Percentiles rank a stretch among this genome's conserved stretches.
Conservation (phyloP, 306 rosid genomes). For the Luffa acutangula region DNA sequence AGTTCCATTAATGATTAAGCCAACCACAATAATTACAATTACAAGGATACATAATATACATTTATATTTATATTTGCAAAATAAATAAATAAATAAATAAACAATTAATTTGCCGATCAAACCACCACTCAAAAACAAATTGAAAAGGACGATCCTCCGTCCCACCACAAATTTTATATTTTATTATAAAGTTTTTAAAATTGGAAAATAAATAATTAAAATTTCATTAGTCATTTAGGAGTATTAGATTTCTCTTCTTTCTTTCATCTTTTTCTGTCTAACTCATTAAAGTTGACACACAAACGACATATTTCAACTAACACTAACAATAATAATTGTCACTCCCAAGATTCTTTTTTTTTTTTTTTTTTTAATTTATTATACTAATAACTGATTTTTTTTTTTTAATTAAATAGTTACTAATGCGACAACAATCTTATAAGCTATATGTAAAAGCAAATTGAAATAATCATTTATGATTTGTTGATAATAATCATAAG, state of each 20-base stretch:
- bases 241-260: background rate
- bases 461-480: background rate
- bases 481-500: background rate
- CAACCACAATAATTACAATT: background rate
- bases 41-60: background rate
- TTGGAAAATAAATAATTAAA: too few species aligned
- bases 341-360: background rate
- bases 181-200: too few species aligned
- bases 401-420: background rate
- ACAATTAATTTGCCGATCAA: background rate
- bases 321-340: background rate
- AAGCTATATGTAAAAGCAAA: background rate
- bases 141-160: conserved; percentile 1
- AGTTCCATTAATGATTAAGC: background rate
- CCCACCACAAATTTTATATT: background rate
- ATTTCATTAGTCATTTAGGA: background rate
- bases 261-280: background rate
- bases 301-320: conserved; percentile 5
- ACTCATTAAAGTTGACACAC: background rate
- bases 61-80: background rate
- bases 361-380: background rate
- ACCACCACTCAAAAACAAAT: background rate
- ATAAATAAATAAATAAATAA: background rate
- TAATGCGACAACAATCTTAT: background rate
- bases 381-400: background rate